These are phyloP conservation scores for Plasmodium gonderi DNA, from an alignment of 169 alveolate species.

Conservation along the genomic window DNA sequence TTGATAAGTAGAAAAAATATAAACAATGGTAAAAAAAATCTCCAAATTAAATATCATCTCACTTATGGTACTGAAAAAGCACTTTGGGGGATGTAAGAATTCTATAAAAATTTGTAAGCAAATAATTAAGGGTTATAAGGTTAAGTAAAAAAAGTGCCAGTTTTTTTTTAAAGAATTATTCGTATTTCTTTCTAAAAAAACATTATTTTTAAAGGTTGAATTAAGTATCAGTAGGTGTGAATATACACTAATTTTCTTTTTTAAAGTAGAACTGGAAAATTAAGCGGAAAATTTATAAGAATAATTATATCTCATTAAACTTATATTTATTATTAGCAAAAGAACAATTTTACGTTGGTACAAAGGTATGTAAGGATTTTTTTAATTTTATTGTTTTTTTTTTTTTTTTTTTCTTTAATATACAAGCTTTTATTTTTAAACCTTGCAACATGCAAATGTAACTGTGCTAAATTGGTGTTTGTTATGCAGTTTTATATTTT, in stretches of 20 bases:
- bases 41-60: not conserved
- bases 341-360: not conserved
- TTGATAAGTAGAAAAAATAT: conserved; percentile 7
- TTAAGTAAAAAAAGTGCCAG: not conserved
- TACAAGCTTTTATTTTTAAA: not conserved
- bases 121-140: not conserved
- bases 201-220: not conserved
- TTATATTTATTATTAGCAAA: not conserved
- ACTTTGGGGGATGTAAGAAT: not conserved
- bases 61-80: not conserved
- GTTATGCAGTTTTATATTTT: not conserved
- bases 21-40: not conserved
- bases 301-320: conserved; percentile 5
- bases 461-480: not conserved
- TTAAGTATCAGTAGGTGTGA: conserved; percentile 13
- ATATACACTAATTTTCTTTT: conserved; percentile 6
- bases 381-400: not conserved
- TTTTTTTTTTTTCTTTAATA: conserved; percentile 2
- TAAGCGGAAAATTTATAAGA: conserved; percentile 4
- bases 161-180: not conserved
- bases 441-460: not conserved
- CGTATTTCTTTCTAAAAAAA: conserved; percentile 15
- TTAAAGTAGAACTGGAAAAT: conserved; percentile 5
- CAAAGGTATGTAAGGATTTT: no score
- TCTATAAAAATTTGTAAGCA: not conserved